A percentile compares a stretch with the other conserved stretches of the same genome.
phyloP scores from a whole-genome alignment of 2,329 filamentous ascomycete genomes.

The Blastomyces gilchristii region DNA sequence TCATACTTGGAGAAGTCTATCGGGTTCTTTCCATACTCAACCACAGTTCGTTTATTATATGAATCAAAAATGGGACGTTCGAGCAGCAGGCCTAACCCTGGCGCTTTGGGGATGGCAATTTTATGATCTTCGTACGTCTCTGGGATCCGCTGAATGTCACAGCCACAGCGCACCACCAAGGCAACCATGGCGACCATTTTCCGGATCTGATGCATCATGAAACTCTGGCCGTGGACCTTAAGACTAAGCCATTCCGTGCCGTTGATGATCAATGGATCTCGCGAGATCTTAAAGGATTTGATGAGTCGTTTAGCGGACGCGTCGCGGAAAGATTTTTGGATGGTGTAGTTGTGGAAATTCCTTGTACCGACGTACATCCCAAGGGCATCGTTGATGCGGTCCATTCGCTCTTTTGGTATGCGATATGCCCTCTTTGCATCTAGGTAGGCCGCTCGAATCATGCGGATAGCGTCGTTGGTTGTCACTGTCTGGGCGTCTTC shows the following conservation, averaged over 20 bases:
- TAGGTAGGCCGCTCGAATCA: slow-evolving; percentile 73
- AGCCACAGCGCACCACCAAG: slow-evolving; percentile 73
- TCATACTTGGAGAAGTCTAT: slow-evolving; percentile 74
- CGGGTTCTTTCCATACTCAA: slow-evolving; percentile 52
- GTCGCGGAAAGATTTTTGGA: slow-evolving; percentile 73
- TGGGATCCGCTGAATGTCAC: slow-evolving; percentile 57
- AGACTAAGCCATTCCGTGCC: slow-evolving; percentile 92
- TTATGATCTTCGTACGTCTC: slow-evolving; percentile 63
- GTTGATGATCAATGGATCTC: slow-evolving; percentile 68
- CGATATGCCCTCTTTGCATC: slow-evolving; percentile 77
- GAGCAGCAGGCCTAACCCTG: slow-evolving; percentile 74
- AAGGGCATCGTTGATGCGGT: slow-evolving; percentile 65
- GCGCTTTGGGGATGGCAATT: slow-evolving; percentile 88
- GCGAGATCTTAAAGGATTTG: slow-evolving; percentile 76
- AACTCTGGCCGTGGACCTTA: slow-evolving; percentile 93
- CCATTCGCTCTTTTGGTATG: slow-evolving; percentile 59
- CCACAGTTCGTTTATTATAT: slow-evolving; percentile 67
- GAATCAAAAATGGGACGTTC: slow-evolving; percentile 84
- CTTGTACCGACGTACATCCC: slow-evolving; percentile 68
- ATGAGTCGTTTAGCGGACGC: slow-evolving; percentile 82
- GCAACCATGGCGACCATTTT: slow-evolving; percentile 97
- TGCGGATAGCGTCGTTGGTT: slow-evolving; percentile 56
- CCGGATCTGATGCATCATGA: slow-evolving; percentile 99
- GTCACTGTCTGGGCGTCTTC: slow-evolving; percentile 27
- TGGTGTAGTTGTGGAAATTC: slow-evolving; percentile 97